Evolutionary conservation across 2,329 filamentous ascomycete species (phyloP).

Genomic region (Macrophomina tecta): DNA sequence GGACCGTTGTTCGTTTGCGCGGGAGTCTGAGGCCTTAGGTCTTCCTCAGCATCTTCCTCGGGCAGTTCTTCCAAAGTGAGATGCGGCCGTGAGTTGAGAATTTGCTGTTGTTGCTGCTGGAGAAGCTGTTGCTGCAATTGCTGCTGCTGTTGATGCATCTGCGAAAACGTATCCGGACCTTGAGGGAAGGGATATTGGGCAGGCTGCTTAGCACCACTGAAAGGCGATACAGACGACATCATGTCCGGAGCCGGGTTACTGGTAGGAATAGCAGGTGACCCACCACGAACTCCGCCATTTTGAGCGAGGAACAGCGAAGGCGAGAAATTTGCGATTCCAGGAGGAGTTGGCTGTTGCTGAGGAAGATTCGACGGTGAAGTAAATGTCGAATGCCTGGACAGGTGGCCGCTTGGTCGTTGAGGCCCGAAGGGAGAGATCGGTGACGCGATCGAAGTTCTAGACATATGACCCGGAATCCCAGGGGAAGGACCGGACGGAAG

Average conservation of each 20-base stretch:
- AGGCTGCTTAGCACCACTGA: constrained; percentile 47
- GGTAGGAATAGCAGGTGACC: constrained; percentile 49
- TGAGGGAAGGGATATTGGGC: constrained; percentile 42
- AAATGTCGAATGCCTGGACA: constrained; percentile 74
- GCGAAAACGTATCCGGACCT: constrained; percentile 48
- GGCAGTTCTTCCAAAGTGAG: constrained; percentile 70
- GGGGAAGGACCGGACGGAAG: constrained; percentile 64
- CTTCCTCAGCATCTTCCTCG: constrained; percentile 73
- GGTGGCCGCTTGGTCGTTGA: constrained; percentile 60
- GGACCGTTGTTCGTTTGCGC: constrained; percentile 49
- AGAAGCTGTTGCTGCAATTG: constrained; percentile 61
- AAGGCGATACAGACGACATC: constrained; percentile 66
- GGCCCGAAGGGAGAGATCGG: constrained; percentile 71
- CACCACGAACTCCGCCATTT: constrained; percentile 46
- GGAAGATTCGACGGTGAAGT: constrained; percentile 71
- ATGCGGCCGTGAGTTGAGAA: constrained; percentile 53
- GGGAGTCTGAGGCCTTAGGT: constrained; percentile 40
- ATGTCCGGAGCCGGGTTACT: constrained; percentile 44
- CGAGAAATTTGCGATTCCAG: constrained; percentile 50
- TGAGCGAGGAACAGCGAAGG: constrained; percentile 48
- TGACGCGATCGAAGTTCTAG: constrained; percentile 70
- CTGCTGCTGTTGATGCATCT: constrained; percentile 58
- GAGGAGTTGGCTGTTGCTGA: constrained; percentile 66
- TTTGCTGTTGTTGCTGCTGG: constrained; percentile 58
- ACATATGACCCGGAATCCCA: constrained; percentile 57